Base-by-base conservation (phyloP, 345 rosid genomes). In the Odontarrhena argentea region DNA sequence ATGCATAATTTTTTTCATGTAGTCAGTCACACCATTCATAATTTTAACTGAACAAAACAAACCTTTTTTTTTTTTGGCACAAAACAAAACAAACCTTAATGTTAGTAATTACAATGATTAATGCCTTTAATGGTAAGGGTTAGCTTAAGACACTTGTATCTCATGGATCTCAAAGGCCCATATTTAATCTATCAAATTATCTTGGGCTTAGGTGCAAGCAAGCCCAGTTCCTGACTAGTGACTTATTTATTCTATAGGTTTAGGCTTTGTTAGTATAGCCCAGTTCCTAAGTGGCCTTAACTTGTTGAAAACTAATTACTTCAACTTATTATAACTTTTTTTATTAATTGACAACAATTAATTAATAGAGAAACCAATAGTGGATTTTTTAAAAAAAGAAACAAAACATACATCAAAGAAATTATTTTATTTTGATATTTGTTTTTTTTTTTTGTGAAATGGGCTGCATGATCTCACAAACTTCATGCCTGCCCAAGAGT, bases 391-490 rank as follows among this genome's bases (percentile, higher is more conserved):
- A 34, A 35, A 11, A 57, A 7, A 7, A 7, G 12, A 1, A 22
- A 57, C 4, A 43, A 59, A 7, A 22, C 42, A 32, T 4, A 5
- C 22, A 32, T 4, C 0, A 1, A 5, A 32, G 7, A 32, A 5
- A 32, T 3, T 5, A 26, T 26, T 26, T 25, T 2, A 26, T 24
- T 55, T 55, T 11, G 8, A 12, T 2, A 60, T 24, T 18, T 6
- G 12, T 40, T 5, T 57, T 4, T 10, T 10, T 35, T 6, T 0
- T 47, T 14, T 24, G 53, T 18, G 11, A 62, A 37, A 63, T 70
- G 75, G 57, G 35, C 22, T 14, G 50, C 74, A 70, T 70, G 68
- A 70, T 62, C 63, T 34, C 47, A 52, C 25, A 53, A 70, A 55
- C 45, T 62, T 18, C 34, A 18, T 70, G 55, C 68, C 40, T 70